These are phyloP conservation scores for Cordyceps sp. DNA, from an alignment of 2,329 filamentous ascomycete species.

Conservation along the genomic window DNA sequence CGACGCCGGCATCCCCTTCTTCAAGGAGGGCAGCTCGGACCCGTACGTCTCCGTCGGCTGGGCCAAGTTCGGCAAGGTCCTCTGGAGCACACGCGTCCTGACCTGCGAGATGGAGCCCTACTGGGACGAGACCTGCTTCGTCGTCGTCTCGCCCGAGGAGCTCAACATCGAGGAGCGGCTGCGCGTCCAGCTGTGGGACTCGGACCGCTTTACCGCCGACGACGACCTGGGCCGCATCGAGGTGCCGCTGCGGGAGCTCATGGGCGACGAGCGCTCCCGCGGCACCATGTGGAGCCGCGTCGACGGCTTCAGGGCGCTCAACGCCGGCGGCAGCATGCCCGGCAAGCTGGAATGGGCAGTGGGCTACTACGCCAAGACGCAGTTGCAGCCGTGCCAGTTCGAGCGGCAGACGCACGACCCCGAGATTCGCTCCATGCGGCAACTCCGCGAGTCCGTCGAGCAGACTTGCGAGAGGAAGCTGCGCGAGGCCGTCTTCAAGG, in stretches of 20 bases:
- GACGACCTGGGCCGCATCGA: constrained; percentile 62
- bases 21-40: constrained; percentile 46
- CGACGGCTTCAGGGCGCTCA: constrained; percentile 49
- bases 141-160: constrained; percentile 56
- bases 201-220: constrained; percentile 54
- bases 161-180: constrained; percentile 55
- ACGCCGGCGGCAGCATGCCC: constrained; percentile 50
- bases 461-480: constrained; percentile 42
- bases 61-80: constrained; percentile 58
- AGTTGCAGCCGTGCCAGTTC: constrained; percentile 45
- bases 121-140: constrained; percentile 54
- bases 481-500: constrained; percentile 36
- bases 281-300: constrained; percentile 45
- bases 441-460: constrained; percentile 41
- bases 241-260: constrained; percentile 47
- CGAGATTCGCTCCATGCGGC: constrained; percentile 36
- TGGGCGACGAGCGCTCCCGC: constrained; percentile 39
- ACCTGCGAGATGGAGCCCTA: constrained; percentile 47
- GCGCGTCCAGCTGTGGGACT: constrained; percentile 59
- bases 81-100: constrained; percentile 45
- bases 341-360: constrained; percentile 54
- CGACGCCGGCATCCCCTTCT: constrained; percentile 43
- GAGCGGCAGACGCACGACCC: constrained; percentile 41
- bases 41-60: constrained; percentile 57
- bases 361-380: constrained; percentile 53